Base-by-base conservation (phyloP, 2,329 filamentous ascomycete species). In the Ceratocystis eucalypticola region DNA sequence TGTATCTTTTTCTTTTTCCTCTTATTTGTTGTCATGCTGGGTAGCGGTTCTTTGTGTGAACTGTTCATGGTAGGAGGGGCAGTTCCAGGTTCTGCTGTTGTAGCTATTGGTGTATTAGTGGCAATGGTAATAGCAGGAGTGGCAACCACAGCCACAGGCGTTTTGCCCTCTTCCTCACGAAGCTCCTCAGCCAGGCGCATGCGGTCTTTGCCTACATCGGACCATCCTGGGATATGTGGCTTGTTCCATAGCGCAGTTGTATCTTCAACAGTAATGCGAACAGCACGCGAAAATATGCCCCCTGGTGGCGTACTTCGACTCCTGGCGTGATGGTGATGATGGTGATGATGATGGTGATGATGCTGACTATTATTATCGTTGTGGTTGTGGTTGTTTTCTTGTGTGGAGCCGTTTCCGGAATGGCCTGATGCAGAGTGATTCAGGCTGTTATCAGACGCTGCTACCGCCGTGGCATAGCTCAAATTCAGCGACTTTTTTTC, bases 171-270 rank as follows among this genome's bases (percentile, higher is more conserved):
- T 53, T 68, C 53, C 22, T 64, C 46, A 20, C 66, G 63, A 44
- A 68, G 30, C 71, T 71, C 17, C 67, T 68, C 61, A 5, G 66
- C 62, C 10, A 64, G 28, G 33, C 66, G 66, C 65, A 55, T 66
- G 66, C 64, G 67, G 66, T 72, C 73, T 30, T 75, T 70, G 65
- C 75, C 73, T 55, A 74, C 72, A 65, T 80, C 77, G 68, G 82
- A 77, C 81, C 82, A 86, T 41, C 83, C 82, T 1, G 91, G 91
- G 67, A 97, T 80, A 30, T 84, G 80, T 0, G 94, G 93, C n/a
- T 87, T 94, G 72, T 96, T 95, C 94, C 94, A 99, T 30, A 99
- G 75, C 65, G 87, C 87, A 20, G 86, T 85, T 0, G 93, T 97
- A 75, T 97, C 92, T 73, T 97, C 91, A 1, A 96, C 86, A 55